Evolutionary conservation across 2,329 filamentous ascomycete species (phyloP).

Genomic region (Colletotrichum sp.): DNA sequence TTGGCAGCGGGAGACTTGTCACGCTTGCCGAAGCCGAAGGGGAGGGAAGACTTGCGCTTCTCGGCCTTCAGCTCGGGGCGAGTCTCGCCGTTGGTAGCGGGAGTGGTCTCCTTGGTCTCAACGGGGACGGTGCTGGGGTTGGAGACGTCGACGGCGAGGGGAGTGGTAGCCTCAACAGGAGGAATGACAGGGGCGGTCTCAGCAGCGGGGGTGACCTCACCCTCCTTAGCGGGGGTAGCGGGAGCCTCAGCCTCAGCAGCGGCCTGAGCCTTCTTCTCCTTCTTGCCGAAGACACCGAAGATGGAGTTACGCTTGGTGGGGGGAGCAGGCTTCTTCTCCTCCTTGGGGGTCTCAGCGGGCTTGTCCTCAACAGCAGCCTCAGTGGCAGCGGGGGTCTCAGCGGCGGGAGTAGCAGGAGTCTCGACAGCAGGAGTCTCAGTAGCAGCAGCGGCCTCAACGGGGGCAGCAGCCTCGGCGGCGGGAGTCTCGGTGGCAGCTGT

Average conservation of each 20-base stretch:
- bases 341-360: constrained; percentile 36
- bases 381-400: constrained; percentile 38
- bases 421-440: constrained; percentile 36
- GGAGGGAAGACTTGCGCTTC: constrained; percentile 82
- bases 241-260: constrained; percentile 51
- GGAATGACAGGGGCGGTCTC: constrained; percentile 65
- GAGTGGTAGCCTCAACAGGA: constrained; percentile 61
- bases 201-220: constrained; percentile 41
- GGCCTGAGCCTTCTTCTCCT: constrained; percentile 65
- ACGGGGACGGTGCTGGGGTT: constrained; percentile 51
- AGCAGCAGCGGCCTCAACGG: constrained; percentile 32
- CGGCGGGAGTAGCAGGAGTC: constrained; percentile 32
- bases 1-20: constrained; percentile 48
- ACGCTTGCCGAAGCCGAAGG: constrained; percentile 76
- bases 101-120: constrained; percentile 49
- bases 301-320: constrained; percentile 63
- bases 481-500: constrained; percentile 36
- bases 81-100: constrained; percentile 54
- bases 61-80: constrained; percentile 70
- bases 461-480: constrained; percentile 31
- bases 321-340: constrained; percentile 49
- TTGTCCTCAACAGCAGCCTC: constrained; percentile 42
- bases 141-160: constrained; percentile 59
- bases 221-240: constrained; percentile 48
- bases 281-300: constrained; percentile 59